A percentile compares a stretch with the other conserved stretches of the same genome.
Conservation (phyloP, 208 protist species). For the Trypanosoma boissoni region DNA sequence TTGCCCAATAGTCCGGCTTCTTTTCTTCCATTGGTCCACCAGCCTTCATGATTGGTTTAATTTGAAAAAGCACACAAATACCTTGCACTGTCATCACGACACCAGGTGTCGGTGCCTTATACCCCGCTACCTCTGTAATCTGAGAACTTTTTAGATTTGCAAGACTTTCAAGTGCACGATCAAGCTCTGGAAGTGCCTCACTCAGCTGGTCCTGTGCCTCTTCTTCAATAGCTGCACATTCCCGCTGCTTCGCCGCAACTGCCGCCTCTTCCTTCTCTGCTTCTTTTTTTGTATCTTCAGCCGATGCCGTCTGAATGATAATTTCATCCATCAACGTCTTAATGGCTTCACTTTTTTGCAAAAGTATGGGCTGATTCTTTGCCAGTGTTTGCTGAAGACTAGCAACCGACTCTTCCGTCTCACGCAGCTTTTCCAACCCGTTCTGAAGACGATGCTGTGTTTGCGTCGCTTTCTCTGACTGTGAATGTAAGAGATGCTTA, state of each 20-base stretch:
- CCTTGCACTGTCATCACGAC: constrained; percentile 98
- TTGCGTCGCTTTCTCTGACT: constrained; percentile 77
- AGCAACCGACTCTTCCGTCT: constrained; percentile 93
- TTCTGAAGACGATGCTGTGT: constrained; percentile 89
- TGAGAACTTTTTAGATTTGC: constrained; percentile 96
- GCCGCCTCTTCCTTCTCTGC: constrained; percentile 91
- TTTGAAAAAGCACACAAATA: constrained; percentile 97
- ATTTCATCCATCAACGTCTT: constrained; percentile 94
- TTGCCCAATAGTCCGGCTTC: constrained; percentile 96
- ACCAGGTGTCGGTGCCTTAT: constrained; percentile 94
- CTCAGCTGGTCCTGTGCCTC: constrained; percentile 95
- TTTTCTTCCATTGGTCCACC: constrained; percentile 94
- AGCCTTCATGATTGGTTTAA: constrained; percentile 94
- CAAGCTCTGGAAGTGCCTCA: constrained; percentile 96
- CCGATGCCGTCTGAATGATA: constrained; percentile 90
- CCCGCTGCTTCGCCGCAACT: constrained; percentile 90
- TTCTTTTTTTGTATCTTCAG: constrained; percentile 90
- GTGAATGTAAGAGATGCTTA: constrained; percentile 71
- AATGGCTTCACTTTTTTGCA: constrained; percentile 93
- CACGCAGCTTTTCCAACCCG: constrained; percentile 94
- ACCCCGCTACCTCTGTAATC: constrained; percentile 96
- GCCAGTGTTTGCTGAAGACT: constrained; percentile 93
- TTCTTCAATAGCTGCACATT: constrained; percentile 93
- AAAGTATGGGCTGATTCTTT: constrained; percentile 94
- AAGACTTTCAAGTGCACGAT: constrained; percentile 94